Base-by-base conservation (phyloP, 495 filamentous ascomycete genomes). In the Melanomma pulvis-pyrius region DNA sequence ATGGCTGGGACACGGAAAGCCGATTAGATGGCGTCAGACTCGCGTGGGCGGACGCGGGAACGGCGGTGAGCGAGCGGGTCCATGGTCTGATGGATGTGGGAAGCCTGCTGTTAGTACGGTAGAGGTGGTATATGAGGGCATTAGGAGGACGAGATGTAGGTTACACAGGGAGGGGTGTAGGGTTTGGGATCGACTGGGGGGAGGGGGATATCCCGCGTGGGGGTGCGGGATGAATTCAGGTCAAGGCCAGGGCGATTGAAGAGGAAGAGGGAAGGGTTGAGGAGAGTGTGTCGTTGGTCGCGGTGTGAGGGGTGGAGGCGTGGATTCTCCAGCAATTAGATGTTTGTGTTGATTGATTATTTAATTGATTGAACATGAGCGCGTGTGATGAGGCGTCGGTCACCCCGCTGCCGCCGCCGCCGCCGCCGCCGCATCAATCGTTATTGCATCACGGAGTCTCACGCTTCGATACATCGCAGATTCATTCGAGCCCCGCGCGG, bases 151-250 rank as follows among this genome's bases (percentile, higher is more conserved):
- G 51, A 12, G n/a, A 21, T 56, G 13, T 26, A 24, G 51, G 61
- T 58, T 36, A 15, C 34, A 63, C 60, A 55, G 22, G 25, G 34
- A 50, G 22, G 25, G 22, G 8, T 2, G 50, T 52, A 34, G 29
- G 59, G 26, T 3, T 49, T 19, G 39, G 28, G n/a, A 4, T 25
- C 15, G 54, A 7, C 7, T 30, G 12, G 22, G 26, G 22, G 8
- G 50, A 53, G 50, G 50, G 50, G 7, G 24, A 57, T 19, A 64
- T 56, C 50, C 51, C 50, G 61, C 61, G 51, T 64, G 61, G 36
- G 60, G 48, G 61, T 22, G 19, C 1, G 19, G 9, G 19, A 26
- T 29, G 24, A 49, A 17, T 41, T n/a, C n/a, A n/a, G n/a, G n/a
- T n/a, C n/a, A n/a, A n/a, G n/a, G n/a, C n/a, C n/a, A n/a, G n/a